A percentile compares a stretch with the other conserved stretches of the same genome.
phyloP scores from a whole-genome alignment of 2,329 filamentous ascomycete species.

The Reticulascus tulasneorum region DNA sequence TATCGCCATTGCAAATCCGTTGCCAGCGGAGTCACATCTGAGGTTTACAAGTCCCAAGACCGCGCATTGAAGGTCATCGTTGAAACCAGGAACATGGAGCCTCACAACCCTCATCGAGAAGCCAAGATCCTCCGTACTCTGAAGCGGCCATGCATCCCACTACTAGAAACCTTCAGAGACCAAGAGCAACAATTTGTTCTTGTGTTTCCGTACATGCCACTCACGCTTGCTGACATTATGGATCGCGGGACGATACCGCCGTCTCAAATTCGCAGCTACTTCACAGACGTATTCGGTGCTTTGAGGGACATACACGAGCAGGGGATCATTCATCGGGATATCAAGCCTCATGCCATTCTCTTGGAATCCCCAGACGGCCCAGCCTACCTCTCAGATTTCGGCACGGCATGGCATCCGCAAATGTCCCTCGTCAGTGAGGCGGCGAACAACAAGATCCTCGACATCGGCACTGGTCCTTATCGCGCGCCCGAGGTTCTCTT shows the following conservation, averaged over 20 bases:
- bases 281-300: slow-evolving; percentile 64
- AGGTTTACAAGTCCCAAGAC: slow-evolving; percentile 67
- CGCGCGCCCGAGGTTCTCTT: slow-evolving; percentile 88
- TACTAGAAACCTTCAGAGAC: slow-evolving; percentile 72
- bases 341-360: slow-evolving; percentile 89
- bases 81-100: slow-evolving; percentile 66
- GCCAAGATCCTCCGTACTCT: slow-evolving; percentile 65
- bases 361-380: slow-evolving; percentile 64
- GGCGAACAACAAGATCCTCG: slow-evolving; percentile 69
- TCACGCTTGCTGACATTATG: slow-evolving; percentile 68
- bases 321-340: slow-evolving; percentile 84
- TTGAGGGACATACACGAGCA: slow-evolving; percentile 67
- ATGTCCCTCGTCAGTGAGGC: slow-evolving; percentile 59
- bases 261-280: slow-evolving; percentile 41
- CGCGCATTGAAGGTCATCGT: slow-evolving; percentile 82
- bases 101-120: slow-evolving; percentile 80
- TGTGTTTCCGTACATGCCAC: slow-evolving; percentile 78
- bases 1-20: slow-evolving; percentile 52
- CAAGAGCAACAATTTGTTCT: slow-evolving; percentile 69
- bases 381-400: slow-evolving; percentile 84
- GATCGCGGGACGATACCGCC: slow-evolving; percentile 33
- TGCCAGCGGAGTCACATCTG: slow-evolving; percentile 72
- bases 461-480: slow-evolving; percentile 91
- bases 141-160: slow-evolving; percentile 54
- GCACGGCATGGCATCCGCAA: slow-evolving; percentile 76